Evolutionary conservation across 768 basidiomycete genomes (phyloP), one percentile per base, ranked within the genome.

Genomic region (Exidia glandulosa): DNA sequence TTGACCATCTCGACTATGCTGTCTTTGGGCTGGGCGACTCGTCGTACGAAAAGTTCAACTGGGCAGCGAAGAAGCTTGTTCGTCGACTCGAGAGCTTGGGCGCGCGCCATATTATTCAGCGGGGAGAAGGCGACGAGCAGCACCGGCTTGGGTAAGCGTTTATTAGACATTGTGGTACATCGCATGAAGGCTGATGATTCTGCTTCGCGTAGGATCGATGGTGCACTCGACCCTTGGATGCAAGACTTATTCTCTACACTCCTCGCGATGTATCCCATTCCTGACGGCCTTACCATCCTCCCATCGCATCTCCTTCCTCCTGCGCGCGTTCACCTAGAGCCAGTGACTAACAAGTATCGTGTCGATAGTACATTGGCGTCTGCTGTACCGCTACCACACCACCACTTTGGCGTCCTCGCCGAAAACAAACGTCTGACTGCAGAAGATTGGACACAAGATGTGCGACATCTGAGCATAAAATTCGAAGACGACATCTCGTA

Each of bases 361-460:
- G n/a, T n/a, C n/a, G n/a, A n/a, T n/a, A n/a, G n/a, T n/a, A n/a
- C n/a, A n/a, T n/a, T n/a, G n/a, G n/a, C n/a, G n/a, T n/a, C n/a
- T n/a, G n/a, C n/a, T n/a, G n/a, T n/a, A n/a, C n/a, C n/a, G n/a
- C n/a, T n/a, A n/a, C n/a, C n/a, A n/a, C n/a, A n/a, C n/a, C n/a
- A n/a, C n/a, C n/a, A n/a, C n/a, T n/a, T n/a, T n/a, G n/a, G n/a
- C n/a, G n/a, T n/a, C n/a, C n/a, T n/a, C n/a, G n/a, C n/a, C n/a
- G n/a, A n/a, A n/a, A n/a, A n/a, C n/a, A n/a, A n/a, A n/a, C n/a
- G n/a, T n/a, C n/a, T 89, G 27, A 98, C 94, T 0, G 74, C 82
- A 0, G 70, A 75, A 16, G 86, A 84, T 55, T 98, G 95, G 94
- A 88, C 81, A 67, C 96, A 98, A 74, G 94, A 98, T 63, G 95